Evolutionary conservation across 176 grass and related monocot species (phyloP).

Genomic region (Aegilops umbellulata): DNA sequence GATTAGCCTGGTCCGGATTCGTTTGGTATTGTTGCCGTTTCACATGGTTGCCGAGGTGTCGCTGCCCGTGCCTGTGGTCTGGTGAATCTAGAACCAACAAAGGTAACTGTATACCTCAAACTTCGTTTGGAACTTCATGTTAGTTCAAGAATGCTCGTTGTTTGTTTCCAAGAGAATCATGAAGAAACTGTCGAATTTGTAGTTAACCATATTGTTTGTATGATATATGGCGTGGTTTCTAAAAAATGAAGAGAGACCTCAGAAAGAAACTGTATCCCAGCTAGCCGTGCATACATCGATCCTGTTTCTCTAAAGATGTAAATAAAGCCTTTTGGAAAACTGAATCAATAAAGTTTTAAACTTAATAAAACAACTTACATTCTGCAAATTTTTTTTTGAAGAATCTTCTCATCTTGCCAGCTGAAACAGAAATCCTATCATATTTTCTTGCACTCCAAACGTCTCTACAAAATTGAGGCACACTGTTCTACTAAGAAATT

Average conservation of each 20-base stretch:
- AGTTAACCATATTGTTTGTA: neutral
- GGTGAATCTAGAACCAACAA: constrained; percentile 94
- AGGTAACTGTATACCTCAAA: constrained; percentile 43
- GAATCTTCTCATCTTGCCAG: neutral
- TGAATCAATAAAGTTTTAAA: neutral
- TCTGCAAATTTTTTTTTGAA: neutral
- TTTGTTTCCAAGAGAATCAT: neutral
- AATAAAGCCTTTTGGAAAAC: neutral
- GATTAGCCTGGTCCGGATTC: constrained; percentile 99
- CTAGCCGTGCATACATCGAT: neutral
- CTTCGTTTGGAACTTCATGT: neutral
- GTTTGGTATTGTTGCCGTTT: constrained; percentile 95
- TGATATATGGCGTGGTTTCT: neutral
- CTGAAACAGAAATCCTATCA: neutral
- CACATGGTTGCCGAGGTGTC: constrained; percentile 87
- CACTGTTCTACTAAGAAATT: neutral
- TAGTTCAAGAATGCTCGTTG: neutral
- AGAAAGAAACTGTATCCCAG: neutral
- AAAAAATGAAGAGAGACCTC: neutral
- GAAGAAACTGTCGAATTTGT: neutral
- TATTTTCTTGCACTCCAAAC: neutral
- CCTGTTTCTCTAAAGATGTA: neutral
- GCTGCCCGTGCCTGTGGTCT: constrained; percentile 98
- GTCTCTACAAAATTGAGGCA: neutral
- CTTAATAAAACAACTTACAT: neutral